Evolutionary conservation across 768 basidiomycete genomes (phyloP), one percentile per base, ranked within the genome.

Genomic region (Leccinum sublutescens): DNA sequence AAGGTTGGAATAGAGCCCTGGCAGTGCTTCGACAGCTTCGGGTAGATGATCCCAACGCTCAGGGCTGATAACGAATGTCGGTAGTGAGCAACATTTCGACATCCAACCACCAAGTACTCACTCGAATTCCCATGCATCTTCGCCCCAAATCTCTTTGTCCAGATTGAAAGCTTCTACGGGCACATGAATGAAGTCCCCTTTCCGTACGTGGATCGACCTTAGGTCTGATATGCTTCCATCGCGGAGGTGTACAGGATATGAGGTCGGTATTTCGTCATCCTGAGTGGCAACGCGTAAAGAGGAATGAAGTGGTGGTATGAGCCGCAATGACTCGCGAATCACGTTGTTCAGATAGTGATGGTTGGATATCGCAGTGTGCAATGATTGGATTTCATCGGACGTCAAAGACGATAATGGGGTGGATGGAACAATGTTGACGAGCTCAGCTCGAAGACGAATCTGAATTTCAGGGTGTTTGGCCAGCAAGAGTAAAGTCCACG

Each of bases 21-120:
- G 91, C 38, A 85, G 74, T n/a, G 78, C 74, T n/a, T 73, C 64
- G 3, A 81, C 91, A n/a, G 78, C 74, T 60, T 91, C 86, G 1
- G 92, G 88, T 0, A 93, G 80, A 61, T 83, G 77, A 65, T 89
- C 82, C 91, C 91, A 94, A 25, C 91, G 79, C 60, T 93, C 89
- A 2, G 91, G 91, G 40, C 92, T 93, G 60, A 25, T 33, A 11
- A 36, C 49, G 3, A 31, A 45, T 43, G 34, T 43, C 14, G 3
- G 11, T 11, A n/a, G 12, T 65, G 52, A 67, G 49, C 54, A 17
- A 54, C 7, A 45, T 55, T 10, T 33, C 25, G 33, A 53, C 45
- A 40, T 5, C 45, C 31, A 25, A 19, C 5, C 51, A 55, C 50
- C 43, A 19, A 8, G 19, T 36, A 71, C 85, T 64, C 68, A 93